These are phyloP conservation scores for Suillus hirtellus DNA, from an alignment of 768 basidiomycete species.

Conservation along the genomic window DNA sequence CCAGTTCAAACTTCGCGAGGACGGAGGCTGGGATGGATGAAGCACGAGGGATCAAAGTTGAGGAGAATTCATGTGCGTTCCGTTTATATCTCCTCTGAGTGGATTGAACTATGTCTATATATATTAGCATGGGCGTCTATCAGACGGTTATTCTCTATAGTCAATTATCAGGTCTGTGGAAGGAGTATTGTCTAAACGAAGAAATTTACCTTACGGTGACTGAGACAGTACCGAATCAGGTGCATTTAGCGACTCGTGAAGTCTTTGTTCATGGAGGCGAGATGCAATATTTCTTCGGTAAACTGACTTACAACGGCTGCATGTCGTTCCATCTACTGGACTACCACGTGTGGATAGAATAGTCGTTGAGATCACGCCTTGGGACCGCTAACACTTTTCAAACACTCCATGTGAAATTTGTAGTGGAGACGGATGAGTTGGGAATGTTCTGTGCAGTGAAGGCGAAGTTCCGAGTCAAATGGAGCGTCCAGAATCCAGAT, in stretches of 20 bases:
- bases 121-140: conserved; percentile 96
- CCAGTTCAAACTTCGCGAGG: conserved; percentile 21
- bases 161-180: conserved; percentile 11
- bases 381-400: background rate
- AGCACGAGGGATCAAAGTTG: conserved; percentile 40
- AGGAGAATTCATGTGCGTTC: conserved; percentile 91
- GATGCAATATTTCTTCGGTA: background rate
- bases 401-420: background rate
- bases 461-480: no score
- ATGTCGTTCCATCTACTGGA: background rate
- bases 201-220: conserved; percentile 72
- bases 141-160: conserved; percentile 77
- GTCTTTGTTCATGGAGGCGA: background rate
- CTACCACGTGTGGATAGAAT: background rate
- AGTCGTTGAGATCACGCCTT: background rate
- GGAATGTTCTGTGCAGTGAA: no score
- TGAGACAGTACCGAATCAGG: conserved; percentile 88
- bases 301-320: background rate
- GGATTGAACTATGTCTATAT: conserved; percentile 80
- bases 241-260: background rate
- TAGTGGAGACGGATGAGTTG: background rate
- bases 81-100: conserved; percentile 95
- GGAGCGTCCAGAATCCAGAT: no score
- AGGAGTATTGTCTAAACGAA: background rate
- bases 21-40: conserved; percentile 15